Evolutionary conservation across 306 rosid genomes (phyloP), one percentile per base, ranked within the genome.

Genomic region (Gastrolobium bilobum): DNA sequence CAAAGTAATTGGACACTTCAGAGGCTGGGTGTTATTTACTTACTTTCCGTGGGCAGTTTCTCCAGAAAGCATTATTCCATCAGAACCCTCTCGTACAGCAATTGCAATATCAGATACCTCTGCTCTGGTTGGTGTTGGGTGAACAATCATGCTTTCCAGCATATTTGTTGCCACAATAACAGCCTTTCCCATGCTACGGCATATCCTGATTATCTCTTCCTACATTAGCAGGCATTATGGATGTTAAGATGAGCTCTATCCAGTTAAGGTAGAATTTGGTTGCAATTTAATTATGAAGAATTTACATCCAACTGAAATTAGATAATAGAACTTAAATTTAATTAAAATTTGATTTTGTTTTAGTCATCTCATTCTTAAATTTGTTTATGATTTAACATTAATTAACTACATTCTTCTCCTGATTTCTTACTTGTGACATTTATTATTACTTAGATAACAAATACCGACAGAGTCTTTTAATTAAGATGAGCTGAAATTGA

Each of bases 11-110:
- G 10, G 59, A 64, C 3, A 52, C 62, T 51, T 46, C 0, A 20
- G 8, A 59, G 46, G 44, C 33, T 59, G n/a, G 57, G 52, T 38
- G 69, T 50, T 35, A 57, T 66, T n/a, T 71, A 79, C 99, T 87
- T 90, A 95, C 99, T 92, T 95, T 84, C 99, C 99, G n/a, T 95
- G 97, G 81, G 99, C 99, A 78, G 99, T 95, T 91, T 95, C 99
- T 75, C 99, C 99, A 73, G 99, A 95, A 61, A 95, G 97, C 99
- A 95, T 95, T 68, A 95, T 70, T 75, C 90, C 98, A 86, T 95
- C 99, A 74, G 98, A 88, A 83, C 99, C 99, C 88, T 95, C 99
- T 86, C 99, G 91, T 67, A 95, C 99, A 73, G 99, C 99, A 89
- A 93, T 95, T 42, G 99, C 98, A 79, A 93, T 95, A 81, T 95